phyloP scores from a whole-genome alignment of 306 rosid species.

The Clitoria ternatea region DNA sequence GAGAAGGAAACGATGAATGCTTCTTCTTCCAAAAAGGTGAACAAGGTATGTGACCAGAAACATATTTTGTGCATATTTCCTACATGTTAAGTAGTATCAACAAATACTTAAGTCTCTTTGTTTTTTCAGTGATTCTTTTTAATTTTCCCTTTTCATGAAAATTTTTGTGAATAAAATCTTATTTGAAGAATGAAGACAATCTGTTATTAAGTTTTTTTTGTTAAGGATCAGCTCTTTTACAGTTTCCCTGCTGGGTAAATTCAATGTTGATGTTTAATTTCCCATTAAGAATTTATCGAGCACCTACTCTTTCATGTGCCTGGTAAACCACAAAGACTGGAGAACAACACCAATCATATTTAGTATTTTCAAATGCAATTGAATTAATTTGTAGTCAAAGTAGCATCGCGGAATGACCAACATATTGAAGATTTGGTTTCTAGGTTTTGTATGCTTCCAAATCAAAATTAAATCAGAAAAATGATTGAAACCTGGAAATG shows the following conservation, averaged over 20 bases:
- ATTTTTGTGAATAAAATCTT: not conserved
- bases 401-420: not conserved
- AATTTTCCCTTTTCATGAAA: not conserved
- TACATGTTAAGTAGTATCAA: not conserved
- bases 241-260: not conserved
- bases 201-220: conserved; percentile 12
- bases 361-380: not conserved
- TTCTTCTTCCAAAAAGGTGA: conserved; percentile 12
- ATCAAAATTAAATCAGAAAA: not conserved
- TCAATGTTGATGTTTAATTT: not conserved
- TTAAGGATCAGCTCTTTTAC: not conserved
- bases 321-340: not conserved
- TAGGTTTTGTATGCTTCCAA: not conserved
- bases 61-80: not conserved
- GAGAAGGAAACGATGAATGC: conserved; percentile 7
- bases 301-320: not conserved
- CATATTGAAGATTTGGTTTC: not conserved
- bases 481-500: not conserved
- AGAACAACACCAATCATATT: not conserved
- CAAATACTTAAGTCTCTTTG: not conserved
- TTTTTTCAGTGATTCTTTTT: not conserved
- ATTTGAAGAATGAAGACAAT: not conserved
- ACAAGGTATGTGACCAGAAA: conserved; percentile 27
- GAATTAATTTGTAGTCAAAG: not conserved
- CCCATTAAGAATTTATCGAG: not conserved